Conservation (phyloP, 352 stramenopile species). For the Globisporangium takayamanum region DNA sequence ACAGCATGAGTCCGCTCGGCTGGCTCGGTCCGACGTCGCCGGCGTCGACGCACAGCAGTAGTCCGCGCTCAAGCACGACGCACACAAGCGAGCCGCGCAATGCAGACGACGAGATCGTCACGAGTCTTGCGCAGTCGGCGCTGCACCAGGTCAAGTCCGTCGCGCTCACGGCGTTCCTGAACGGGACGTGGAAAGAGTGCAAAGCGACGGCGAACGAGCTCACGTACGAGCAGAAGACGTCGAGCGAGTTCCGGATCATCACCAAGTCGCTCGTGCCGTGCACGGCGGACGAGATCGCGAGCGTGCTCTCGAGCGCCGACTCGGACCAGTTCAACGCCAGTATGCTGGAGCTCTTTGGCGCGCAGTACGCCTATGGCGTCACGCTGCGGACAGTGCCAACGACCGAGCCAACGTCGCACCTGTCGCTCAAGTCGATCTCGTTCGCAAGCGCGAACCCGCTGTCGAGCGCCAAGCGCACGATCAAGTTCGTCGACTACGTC, state of each 20-base stretch:
- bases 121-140: slow-evolving; percentile 9
- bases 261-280: slow-evolving; percentile 17
- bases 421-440: slow-evolving; percentile 19
- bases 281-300: slow-evolving; percentile 16
- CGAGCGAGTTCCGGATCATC: slow-evolving; percentile 14
- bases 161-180: slow-evolving; percentile 2
- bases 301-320: slow-evolving; percentile 15
- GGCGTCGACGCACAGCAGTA: slow-evolving; percentile 8
- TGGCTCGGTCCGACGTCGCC: slow-evolving; percentile 3
- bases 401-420: slow-evolving; percentile 2
- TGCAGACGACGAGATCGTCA: slow-evolving; percentile 12
- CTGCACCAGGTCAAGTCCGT: slow-evolving; percentile 11
- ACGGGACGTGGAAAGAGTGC: slow-evolving; percentile 7
- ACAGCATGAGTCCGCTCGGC: not conserved
- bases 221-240: slow-evolving; percentile 8
- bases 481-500: slow-evolving; percentile 20
- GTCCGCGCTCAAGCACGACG: slow-evolving; percentile 7
- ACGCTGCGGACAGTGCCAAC: slow-evolving; percentile 17
- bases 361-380: slow-evolving; percentile 17
- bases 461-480: slow-evolving; percentile 12
- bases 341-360: slow-evolving; percentile 21
- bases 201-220: slow-evolving; percentile 3
- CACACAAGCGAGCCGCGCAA: not conserved
- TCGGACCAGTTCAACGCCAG: slow-evolving; percentile 24
- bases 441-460: slow-evolving; percentile 15